Conservation (phyloP, 2,329 filamentous ascomycete species). For the Dendryphion nanum region DNA sequence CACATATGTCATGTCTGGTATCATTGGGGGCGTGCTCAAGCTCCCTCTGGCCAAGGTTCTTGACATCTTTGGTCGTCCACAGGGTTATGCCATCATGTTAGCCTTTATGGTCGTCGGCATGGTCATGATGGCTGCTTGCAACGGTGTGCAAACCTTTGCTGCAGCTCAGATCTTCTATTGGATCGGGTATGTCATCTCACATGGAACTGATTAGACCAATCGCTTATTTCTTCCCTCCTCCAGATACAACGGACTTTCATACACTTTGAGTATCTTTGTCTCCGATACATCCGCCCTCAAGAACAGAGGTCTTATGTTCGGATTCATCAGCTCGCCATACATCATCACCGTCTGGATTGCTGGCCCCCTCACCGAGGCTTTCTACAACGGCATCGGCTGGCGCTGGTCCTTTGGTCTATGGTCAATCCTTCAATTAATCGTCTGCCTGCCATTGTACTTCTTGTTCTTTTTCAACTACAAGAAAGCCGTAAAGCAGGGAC, state of each 20-base stretch:
- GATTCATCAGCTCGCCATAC: constrained; percentile 32
- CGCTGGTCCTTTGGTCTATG: constrained; percentile 67
- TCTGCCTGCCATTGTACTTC: constrained; percentile 58
- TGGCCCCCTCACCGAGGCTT: constrained; percentile 14
- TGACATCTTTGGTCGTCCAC: constrained; percentile 39
- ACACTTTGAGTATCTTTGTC: constrained; percentile 64
- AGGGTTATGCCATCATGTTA: constrained; percentile 36
- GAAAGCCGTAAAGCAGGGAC: constrained; percentile 57
- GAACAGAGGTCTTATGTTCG: constrained; percentile 62
- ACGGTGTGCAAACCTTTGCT: constrained; percentile 45
- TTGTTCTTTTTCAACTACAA: constrained; percentile 57
- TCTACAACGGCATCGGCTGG: constrained; percentile 56
- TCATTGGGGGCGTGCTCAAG: constrained; percentile 30
- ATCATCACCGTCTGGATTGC: constrained; percentile 29
- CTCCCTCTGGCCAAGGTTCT: constrained; percentile 40
- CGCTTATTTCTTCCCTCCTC: neutral
- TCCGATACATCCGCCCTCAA: constrained; percentile 64
- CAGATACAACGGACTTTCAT: constrained; percentile 57
- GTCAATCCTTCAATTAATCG: constrained; percentile 59
- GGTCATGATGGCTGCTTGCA: constrained; percentile 65
- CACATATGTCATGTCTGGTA: constrained; percentile 23
- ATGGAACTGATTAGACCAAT: constrained; percentile 51
- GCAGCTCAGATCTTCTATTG: constrained; percentile 53
- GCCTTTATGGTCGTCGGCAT: constrained; percentile 36
- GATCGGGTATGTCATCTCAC: constrained; percentile 48